Conservation (phyloP, 2,329 filamentous ascomycete genomes). For the Epichloe glyceriae region DNA sequence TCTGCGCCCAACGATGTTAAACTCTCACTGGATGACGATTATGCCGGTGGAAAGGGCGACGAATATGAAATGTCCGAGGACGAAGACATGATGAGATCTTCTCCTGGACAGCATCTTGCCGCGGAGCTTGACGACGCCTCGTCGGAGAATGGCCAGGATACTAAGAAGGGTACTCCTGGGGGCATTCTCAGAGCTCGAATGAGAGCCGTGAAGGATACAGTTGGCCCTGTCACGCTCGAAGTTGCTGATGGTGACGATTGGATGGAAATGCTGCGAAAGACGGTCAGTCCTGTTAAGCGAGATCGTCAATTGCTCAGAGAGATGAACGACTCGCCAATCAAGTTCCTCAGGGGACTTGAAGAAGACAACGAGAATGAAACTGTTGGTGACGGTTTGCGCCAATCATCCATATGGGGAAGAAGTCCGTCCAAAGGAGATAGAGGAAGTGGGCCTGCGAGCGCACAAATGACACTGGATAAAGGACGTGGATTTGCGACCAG, state of each 20-base stretch:
- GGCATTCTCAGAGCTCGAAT: slow-evolving; percentile 51
- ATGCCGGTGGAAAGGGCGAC: slow-evolving; percentile 44
- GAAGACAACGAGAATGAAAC: slow-evolving; percentile 22
- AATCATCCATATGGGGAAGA: slow-evolving; percentile 23
- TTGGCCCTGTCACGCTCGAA: slow-evolving; percentile 44
- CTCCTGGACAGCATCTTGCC: slow-evolving; percentile 59
- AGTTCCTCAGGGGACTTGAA: slow-evolving; percentile 14
- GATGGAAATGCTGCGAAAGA: slow-evolving; percentile 87
- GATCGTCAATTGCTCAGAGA: slow-evolving; percentile 61
- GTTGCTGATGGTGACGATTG: slow-evolving; percentile 68
- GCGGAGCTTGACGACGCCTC: slow-evolving; percentile 55
- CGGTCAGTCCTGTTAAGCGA: slow-evolving; percentile 86
- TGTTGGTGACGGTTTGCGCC: slow-evolving; percentile 34
- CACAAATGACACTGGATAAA: slow-evolving; percentile 27
- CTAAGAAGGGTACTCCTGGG: slow-evolving; percentile 37
- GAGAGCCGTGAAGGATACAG: slow-evolving; percentile 48
- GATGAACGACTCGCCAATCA: slow-evolving; percentile 40
- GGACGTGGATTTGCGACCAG: slow-evolving; percentile 66
- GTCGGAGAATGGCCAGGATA: slow-evolving; percentile 37
- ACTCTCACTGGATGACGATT: slow-evolving; percentile 48
- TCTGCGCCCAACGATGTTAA: slow-evolving; percentile 50
- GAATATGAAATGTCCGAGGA: slow-evolving; percentile 65
- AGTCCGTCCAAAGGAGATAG: slow-evolving; percentile 18
- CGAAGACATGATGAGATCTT: slow-evolving; percentile 68
- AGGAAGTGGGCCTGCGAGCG: slow-evolving; percentile 17